These are phyloP conservation scores for Otatea glauca DNA, from an alignment of 176 grass and related monocot genomes.

Conservation along the genomic window DNA sequence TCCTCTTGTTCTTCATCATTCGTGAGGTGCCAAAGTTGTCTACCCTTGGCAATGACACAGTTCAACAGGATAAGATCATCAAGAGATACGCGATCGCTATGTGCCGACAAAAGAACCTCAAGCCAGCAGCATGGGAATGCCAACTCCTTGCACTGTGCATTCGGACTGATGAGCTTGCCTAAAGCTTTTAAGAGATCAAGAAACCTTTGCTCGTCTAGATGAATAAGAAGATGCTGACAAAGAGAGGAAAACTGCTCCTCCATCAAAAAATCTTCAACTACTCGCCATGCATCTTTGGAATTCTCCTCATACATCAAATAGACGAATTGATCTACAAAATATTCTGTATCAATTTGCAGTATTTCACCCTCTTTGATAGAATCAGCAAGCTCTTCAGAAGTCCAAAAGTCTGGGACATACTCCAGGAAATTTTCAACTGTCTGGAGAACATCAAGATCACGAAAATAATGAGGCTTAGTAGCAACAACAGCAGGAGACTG, in stretches of 20 bases:
- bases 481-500: conserved; percentile 94
- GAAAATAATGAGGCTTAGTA: conserved; percentile 92
- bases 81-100: conserved; percentile 50
- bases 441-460: conserved; percentile 77
- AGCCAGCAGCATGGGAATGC: conserved; percentile 72
- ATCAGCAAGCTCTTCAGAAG: conserved; percentile 82
- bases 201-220: conserved; percentile 75
- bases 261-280: conserved; percentile 73
- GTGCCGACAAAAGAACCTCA: conserved; percentile 66
- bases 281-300: conserved; percentile 66
- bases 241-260: conserved; percentile 80
- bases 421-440: conserved; percentile 92
- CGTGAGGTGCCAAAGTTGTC: conserved; percentile 73
- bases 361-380: conserved; percentile 88
- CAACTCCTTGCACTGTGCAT: conserved; percentile 63
- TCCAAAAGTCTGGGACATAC: conserved; percentile 84
- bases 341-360: conserved; percentile 70
- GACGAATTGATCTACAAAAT: conserved; percentile 76
- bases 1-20: conserved; percentile 79
- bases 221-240: conserved; percentile 69
- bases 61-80: conserved; percentile 77
- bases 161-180: conserved; percentile 52
- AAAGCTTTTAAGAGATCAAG: conserved; percentile 67
- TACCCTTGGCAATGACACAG: conserved; percentile 73
- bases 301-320: conserved; percentile 78